Base-by-base conservation (phyloP, 2,329 filamentous ascomycete species). In the Xylariaceae sp. region DNA sequence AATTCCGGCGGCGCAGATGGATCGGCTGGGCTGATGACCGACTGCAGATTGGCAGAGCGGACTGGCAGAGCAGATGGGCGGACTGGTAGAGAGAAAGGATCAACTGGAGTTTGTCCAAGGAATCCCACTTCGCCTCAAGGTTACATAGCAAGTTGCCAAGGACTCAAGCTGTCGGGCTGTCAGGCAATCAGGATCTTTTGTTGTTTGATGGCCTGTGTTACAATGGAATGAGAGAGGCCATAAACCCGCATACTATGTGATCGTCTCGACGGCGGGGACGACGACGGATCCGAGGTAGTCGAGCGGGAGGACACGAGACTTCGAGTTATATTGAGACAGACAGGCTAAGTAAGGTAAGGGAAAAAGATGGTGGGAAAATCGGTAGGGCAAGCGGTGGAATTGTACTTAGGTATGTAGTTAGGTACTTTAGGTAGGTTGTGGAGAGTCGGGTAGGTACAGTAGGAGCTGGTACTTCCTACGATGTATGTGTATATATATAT, bases 181-280 rank as follows among this genome's bases (percentile, higher is more conserved):
- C 47, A 49, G 44, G 46, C 40, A 44, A 43, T 53, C 44, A 45
- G 46, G 40, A 48, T 19, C 54, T 42, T 49, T 50, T 50, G 60
- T 64, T 61, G 59, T 62, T 59, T 60, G 61, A 56, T 48, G 59
- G n/a, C 50, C 26, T 59, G 61, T 61, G 62, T 60, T 55, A 67
- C 59, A 56, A 57, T 44, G 46, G 51, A 50, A 57, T 54, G 54
- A 46, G 37, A 40, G 52, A 53, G 52, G 40, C 48, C 47, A 52
- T 52, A 57, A 59, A 58, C 54, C 52, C 50, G 12, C 3, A 57
- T 50, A 61, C 64, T 58, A 65, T 61, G 53, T 44, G 44, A 60
- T 58, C 52, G 44, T 62, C 44, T 59, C 55, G 50, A 60, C 40
- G 43, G 48, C 48, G 53, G 45, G 9, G 42, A 57, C 56, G 49